Evolutionary conservation across 805 yeast genomes (phyloP).

Genomic region (Cyberlindnera samutprakarnensis): DNA sequence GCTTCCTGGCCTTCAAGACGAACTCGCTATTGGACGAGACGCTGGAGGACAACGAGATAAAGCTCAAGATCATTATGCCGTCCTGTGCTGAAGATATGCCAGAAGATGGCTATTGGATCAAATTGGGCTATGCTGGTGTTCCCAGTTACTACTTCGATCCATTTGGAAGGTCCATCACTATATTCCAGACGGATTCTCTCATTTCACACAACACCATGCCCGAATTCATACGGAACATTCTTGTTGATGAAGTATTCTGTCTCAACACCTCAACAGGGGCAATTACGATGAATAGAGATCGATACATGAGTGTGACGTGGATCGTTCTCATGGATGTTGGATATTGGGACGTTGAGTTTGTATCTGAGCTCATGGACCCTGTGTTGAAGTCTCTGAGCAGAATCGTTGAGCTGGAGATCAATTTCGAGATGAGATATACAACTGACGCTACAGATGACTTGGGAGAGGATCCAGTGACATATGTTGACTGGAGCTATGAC

Average conservation of each 20-base stretch:
- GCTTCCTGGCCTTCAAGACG: neutral
- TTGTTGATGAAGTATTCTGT: no score
- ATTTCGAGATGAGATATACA: neutral
- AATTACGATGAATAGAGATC: no score
- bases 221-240: no score
- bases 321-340: neutral
- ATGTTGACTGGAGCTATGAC: conserved; percentile 1
- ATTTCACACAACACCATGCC: conserved; percentile 1
- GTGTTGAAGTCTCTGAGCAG: conserved; percentile 6
- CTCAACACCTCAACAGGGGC: no score
- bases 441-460: neutral
- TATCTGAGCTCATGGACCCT: conserved; percentile 5
- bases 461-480: neutral
- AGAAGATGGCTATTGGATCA: neutral
- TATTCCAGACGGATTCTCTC: conserved; percentile 12
- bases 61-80: neutral
- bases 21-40: neutral
- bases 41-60: neutral
- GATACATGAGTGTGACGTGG: no score
- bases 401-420: conserved; percentile 3
- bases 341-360: neutral
- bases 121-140: conserved; percentile 3
- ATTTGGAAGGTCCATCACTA: conserved; percentile 2
- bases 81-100: neutral
- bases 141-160: conserved; percentile 13